Evolutionary conservation across 345 rosid species (phyloP).

Genomic region (Syzygium oleosum): DNA sequence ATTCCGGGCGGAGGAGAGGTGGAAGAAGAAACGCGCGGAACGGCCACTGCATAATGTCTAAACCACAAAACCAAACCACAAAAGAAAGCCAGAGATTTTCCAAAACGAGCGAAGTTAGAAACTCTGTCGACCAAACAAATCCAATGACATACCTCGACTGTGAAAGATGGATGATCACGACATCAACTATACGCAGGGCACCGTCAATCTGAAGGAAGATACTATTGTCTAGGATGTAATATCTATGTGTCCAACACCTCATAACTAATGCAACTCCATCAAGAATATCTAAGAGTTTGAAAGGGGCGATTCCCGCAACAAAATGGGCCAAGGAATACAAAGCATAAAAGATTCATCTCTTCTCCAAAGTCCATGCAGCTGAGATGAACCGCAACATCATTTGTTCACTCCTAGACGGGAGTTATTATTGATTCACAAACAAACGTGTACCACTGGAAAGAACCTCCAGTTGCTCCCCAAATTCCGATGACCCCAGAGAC

Average conservation of each 20-base stretch:
- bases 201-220: neutral
- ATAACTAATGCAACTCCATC: neutral
- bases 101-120: neutral
- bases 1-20: neutral
- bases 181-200: neutral
- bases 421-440: neutral
- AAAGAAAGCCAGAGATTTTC: neutral
- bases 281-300: neutral
- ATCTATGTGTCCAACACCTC: neutral
- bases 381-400: neutral
- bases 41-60: neutral
- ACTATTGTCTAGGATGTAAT: neutral
- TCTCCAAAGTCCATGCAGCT: neutral
- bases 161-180: neutral
- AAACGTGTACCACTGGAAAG: neutral
- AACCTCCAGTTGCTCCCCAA: neutral
- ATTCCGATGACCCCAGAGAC: neutral
- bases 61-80: neutral
- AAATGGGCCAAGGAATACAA: neutral
- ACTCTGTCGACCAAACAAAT: neutral
- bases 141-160: neutral
- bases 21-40: neutral
- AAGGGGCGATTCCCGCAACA: neutral
- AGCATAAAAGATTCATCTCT: neutral
- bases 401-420: neutral